These are phyloP conservation scores for Nicotiana otophora DNA, from an alignment of 257 asterid genomes.

Conservation along the genomic window DNA sequence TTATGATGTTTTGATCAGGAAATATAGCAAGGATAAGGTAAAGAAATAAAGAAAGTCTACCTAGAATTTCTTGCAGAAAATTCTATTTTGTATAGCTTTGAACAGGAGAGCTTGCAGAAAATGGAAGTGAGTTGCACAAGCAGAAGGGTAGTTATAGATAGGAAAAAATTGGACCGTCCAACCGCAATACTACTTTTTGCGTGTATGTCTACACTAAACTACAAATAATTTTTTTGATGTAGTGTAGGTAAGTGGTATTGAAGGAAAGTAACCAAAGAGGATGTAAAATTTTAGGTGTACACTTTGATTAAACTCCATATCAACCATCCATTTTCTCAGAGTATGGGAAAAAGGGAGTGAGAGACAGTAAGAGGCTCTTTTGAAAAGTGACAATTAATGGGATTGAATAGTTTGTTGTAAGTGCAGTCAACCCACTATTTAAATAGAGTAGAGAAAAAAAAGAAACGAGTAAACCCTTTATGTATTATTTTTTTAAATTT, in stretches of 20 bases:
- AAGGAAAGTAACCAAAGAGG: constrained; percentile 14
- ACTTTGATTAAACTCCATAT: constrained; percentile 29
- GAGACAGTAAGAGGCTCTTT: constrained; percentile 33
- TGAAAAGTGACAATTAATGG: constrained; percentile 44
- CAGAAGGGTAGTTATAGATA: constrained; percentile 40
- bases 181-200: constrained; percentile 19
- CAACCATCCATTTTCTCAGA: constrained; percentile 31
- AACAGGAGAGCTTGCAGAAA: constrained; percentile 55
- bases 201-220: constrained; percentile 7
- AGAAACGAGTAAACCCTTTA: constrained; percentile 9
- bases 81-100: constrained; percentile 27
- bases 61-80: neutral
- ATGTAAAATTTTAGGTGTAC: constrained; percentile 20
- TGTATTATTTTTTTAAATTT: neutral
- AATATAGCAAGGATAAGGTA: constrained; percentile 19
- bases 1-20: constrained; percentile 25
- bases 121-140: constrained; percentile 50
- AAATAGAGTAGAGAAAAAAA: constrained; percentile 3
- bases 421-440: constrained; percentile 26
- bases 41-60: constrained; percentile 15
- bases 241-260: constrained; percentile 13
- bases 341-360: constrained; percentile 60
- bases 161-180: constrained; percentile 39
- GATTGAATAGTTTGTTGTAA: constrained; percentile 23
- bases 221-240: neutral